Evolutionary conservation across 495 filamentous ascomycete genomes (phyloP).

Genomic region (Podospora pseudocomata): DNA sequence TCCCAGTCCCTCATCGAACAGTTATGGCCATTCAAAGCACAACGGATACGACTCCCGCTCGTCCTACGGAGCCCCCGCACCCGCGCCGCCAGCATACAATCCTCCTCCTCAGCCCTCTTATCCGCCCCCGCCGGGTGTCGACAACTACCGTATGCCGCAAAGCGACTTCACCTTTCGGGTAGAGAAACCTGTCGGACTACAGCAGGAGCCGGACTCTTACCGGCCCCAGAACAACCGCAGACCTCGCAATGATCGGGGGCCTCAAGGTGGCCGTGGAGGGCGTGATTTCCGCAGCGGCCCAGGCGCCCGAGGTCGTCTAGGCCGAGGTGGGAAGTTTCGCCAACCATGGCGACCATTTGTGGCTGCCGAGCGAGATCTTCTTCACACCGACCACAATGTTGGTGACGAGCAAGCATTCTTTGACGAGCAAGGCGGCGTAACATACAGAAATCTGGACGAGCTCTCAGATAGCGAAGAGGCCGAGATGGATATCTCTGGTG

Average conservation of each 20-base stretch:
- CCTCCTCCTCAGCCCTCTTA: constrained; percentile 5
- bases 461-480: constrained; percentile 72
- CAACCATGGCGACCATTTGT: constrained; percentile 24
- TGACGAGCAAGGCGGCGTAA: constrained; percentile 36
- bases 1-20: constrained; percentile 2
- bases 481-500: constrained; percentile 58
- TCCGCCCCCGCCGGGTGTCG: constrained; percentile 4
- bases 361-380: constrained; percentile 40
- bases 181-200: constrained; percentile 39
- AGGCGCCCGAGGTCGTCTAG: neutral
- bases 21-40: constrained; percentile 15
- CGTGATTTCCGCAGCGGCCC: neutral
- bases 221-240: constrained; percentile 15
- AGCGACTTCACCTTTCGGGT: constrained; percentile 46
- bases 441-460: constrained; percentile 51
- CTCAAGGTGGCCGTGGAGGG: neutral
- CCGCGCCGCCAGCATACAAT: constrained; percentile 3
- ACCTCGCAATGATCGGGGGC: constrained; percentile 6
- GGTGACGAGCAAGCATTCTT: constrained; percentile 36
- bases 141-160: constrained; percentile 37
- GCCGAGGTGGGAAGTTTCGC: constrained; percentile 1
- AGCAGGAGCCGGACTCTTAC: constrained; percentile 28
- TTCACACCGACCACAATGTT: constrained; percentile 34
- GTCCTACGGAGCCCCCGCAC: constrained; percentile 2
- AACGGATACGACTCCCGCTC: constrained; percentile 7